Percentiles rank a stretch among this genome's conserved stretches.
These are phyloP conservation scores for Panaeolus cyanescens DNA, from an alignment of 768 basidiomycete species.

Conservation along the genomic window DNA sequence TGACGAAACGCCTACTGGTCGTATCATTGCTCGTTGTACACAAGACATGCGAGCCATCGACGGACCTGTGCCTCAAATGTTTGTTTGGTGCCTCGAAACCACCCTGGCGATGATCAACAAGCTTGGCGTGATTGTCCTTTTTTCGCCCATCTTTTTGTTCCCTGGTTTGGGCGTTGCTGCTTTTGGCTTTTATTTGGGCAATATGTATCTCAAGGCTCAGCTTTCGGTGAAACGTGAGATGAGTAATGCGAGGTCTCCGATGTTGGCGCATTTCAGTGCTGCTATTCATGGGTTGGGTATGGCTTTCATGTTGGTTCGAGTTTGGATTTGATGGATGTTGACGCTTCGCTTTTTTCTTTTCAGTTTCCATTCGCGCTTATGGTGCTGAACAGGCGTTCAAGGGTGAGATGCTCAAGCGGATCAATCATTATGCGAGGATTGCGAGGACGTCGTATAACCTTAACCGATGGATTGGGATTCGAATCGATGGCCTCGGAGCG, in stretches of 20 bases:
- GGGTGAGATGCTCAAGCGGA: conserved; percentile 43
- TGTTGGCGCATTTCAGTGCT: conserved; percentile 26
- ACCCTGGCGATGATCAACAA: conserved; percentile 36
- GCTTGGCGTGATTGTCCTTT: conserved; percentile 44
- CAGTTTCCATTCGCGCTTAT: conserved; percentile 64
- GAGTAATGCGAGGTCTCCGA: conserved; percentile 24
- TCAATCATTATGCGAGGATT: conserved; percentile 51
- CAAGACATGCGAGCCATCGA: conserved; percentile 47
- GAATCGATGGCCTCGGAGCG: conserved; percentile 58
- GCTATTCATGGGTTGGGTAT: conserved; percentile 55
- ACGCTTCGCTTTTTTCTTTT: neutral
- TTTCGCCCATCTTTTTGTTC: conserved; percentile 42
- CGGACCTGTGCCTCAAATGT: conserved; percentile 28
- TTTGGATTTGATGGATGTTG: neutral
- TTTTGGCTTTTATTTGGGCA: conserved; percentile 42
- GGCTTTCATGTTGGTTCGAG: conserved; percentile 7
- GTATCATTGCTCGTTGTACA: conserved; percentile 19
- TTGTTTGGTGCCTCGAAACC: conserved; percentile 30
- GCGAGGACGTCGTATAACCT: conserved; percentile 49
- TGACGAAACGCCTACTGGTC: conserved; percentile 22
- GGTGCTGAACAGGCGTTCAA: conserved; percentile 53
- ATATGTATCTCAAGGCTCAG: conserved; percentile 43
- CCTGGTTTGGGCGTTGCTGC: conserved; percentile 40
- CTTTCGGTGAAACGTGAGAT: conserved; percentile 44
- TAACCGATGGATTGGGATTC: conserved; percentile 45